A percentile compares a stretch with the other conserved stretches of the same genome.
phyloP scores from a whole-genome alignment of 345 rosid genomes.

The Linum trigynum region DNA sequence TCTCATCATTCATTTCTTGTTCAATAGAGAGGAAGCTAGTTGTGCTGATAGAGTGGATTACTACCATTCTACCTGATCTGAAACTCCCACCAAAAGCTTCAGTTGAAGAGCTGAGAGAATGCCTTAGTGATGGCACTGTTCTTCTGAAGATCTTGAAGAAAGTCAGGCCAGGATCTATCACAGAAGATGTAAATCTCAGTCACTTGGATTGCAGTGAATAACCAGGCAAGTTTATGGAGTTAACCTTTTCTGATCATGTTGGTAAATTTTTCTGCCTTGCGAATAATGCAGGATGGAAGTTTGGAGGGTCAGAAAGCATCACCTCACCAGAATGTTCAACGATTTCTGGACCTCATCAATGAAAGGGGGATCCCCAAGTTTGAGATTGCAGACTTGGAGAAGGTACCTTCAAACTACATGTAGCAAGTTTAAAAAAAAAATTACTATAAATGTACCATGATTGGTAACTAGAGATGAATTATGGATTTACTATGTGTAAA shows the following conservation, averaged over 20 bases:
- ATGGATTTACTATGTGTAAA: too few species aligned
- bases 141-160: constrained; percentile 34
- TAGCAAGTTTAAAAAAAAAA: not conserved
- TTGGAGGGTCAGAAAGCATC: constrained; percentile 25
- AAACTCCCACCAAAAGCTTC: constrained; percentile 35
- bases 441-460: too few species aligned
- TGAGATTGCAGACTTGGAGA: constrained; percentile 57
- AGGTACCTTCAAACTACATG: constrained; percentile 35
- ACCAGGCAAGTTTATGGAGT: not conserved
- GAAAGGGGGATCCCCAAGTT: constrained; percentile 58
- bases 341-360: constrained; percentile 55
- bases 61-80: constrained; percentile 28
- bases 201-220: not conserved
- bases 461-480: too few species aligned
- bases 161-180: constrained; percentile 33
- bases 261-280: constrained; percentile 2
- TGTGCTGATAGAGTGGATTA: constrained; percentile 42
- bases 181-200: constrained; percentile 31
- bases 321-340: constrained; percentile 35
- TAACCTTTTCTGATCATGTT: not conserved
- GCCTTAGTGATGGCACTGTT: constrained; percentile 35
- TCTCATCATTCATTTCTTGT: not conserved
- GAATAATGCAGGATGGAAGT: constrained; percentile 36
- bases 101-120: constrained; percentile 38
- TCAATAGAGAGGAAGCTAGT: constrained; percentile 33